Evolutionary conservation across 306 rosid species (phyloP).

Genomic region (Fragaria iinumae): DNA sequence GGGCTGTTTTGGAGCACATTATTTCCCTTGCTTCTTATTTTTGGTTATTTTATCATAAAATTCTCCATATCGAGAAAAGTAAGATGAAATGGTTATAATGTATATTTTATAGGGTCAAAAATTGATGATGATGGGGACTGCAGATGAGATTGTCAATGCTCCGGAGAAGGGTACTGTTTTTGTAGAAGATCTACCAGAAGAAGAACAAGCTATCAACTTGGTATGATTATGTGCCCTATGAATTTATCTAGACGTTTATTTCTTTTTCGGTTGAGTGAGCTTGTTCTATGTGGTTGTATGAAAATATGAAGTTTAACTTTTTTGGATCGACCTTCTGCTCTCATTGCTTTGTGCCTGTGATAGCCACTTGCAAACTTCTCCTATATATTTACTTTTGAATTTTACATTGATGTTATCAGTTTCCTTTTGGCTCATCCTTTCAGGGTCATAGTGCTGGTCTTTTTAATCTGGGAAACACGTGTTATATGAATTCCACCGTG

Average conservation of each 20-base stretch:
- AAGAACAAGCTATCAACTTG: constrained; percentile 75
- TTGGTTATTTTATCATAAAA: background rate
- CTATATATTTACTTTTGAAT: background rate
- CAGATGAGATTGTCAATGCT: constrained; percentile 86
- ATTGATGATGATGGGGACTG: constrained; percentile 99
- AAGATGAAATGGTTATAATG: background rate
- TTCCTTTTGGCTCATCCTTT: constrained; percentile 1
- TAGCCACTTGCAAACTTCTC: background rate
- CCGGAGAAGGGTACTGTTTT: constrained; percentile 93
- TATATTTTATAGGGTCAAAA: constrained; percentile 77
- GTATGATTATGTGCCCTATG: constrained; percentile 33
- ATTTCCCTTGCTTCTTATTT: constrained; percentile 6
- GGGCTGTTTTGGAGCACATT: constrained; percentile 25
- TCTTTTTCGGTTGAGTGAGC: constrained; percentile 1
- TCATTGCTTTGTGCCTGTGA: background rate
- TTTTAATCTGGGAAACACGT: constrained; percentile 93
- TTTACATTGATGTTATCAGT: background rate
- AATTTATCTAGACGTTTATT: constrained; percentile 12
- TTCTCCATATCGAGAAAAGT: background rate
- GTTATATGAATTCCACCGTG: constrained; percentile 97
- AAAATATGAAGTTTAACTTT: background rate
- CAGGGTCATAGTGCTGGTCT: constrained; percentile 96
- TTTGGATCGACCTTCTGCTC: constrained; percentile 10
- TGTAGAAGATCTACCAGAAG: constrained; percentile 98
- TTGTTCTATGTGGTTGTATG: background rate